Conservation (phyloP, 192 early-diverging fungal species). For the Backusella parvicylindrica region DNA sequence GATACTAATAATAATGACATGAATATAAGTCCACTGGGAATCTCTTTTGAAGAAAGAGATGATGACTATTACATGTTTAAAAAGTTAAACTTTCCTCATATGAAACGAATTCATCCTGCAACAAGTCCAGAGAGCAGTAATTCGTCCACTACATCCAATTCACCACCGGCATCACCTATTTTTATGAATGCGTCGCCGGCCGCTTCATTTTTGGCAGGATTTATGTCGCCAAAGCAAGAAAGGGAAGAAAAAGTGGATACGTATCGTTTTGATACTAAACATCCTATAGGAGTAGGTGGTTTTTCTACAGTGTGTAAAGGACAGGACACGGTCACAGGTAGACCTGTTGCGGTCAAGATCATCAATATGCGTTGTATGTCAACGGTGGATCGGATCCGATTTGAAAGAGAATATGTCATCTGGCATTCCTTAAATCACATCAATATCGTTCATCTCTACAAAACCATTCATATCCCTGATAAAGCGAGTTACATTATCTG, state of each 20-base stretch:
- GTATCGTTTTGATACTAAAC: constrained; percentile 65
- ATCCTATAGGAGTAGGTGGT: constrained; percentile 69
- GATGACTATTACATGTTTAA: constrained; percentile 8
- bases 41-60: neutral
- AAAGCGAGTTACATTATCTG: constrained; percentile 65
- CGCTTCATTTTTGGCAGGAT: constrained; percentile 37
- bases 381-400: constrained; percentile 19
- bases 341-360: constrained; percentile 68
- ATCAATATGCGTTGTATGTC: constrained; percentile 39
- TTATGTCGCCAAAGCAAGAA: constrained; percentile 40
- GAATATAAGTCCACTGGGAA: constrained; percentile 1
- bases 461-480: constrained; percentile 60
- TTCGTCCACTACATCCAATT: neutral
- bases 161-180: neutral
- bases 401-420: constrained; percentile 67
- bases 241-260: constrained; percentile 73
- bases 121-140: neutral
- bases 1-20: neutral
- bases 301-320: constrained; percentile 76
- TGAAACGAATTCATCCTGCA: neutral
- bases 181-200: constrained; percentile 15
- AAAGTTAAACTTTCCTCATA: neutral
- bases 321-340: constrained; percentile 34
- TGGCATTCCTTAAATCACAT: constrained; percentile 69
- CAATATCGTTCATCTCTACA: constrained; percentile 58